Percentiles rank a stretch among this genome's conserved stretches.
phyloP scores from a whole-genome alignment of 2,329 filamentous ascomycete species.

The Ilyonectria destructans region DNA sequence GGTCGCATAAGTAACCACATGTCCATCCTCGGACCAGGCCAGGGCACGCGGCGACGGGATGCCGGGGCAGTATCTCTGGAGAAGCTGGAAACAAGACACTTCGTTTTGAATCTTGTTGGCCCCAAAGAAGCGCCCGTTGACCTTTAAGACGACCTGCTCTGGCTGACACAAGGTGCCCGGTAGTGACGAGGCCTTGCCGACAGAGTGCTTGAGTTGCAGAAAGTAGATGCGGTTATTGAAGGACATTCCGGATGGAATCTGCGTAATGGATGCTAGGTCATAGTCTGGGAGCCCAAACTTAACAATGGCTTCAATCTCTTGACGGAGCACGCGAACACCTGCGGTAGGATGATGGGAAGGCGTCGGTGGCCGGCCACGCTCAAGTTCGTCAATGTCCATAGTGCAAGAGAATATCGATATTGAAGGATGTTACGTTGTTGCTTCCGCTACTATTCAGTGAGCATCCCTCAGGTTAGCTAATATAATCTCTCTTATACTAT shows the following conservation, averaged over 20 bases:
- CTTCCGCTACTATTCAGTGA: too few species aligned
- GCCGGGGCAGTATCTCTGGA: constrained; percentile 3
- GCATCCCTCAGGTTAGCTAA: too few species aligned
- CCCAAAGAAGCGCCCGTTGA: constrained; percentile 29
- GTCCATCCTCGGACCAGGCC: constrained; percentile 31
- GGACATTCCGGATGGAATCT: constrained; percentile 12
- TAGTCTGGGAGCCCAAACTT: not conserved
- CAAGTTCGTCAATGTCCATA: too few species aligned
- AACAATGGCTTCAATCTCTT: constrained; percentile 4
- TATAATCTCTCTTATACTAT: too few species aligned
- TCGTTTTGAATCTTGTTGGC: constrained; percentile 27
- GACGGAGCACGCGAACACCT: not conserved
- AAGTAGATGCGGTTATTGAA: constrained; percentile 35
- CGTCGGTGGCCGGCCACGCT: not conserved
- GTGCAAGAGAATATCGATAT: too few species aligned
- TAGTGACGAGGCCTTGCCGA: not conserved
- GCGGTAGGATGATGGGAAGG: constrained; percentile 4
- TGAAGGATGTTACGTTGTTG: too few species aligned
- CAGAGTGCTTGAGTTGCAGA: not conserved
- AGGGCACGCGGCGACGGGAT: not conserved
- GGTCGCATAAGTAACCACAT: not conserved
- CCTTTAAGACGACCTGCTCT: constrained; percentile 18
- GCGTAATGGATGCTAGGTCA: not conserved
- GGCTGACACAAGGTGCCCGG: not conserved
- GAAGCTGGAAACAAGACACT: constrained; percentile 19